A percentile compares a stretch with the other conserved stretches of the same genome.
Evolutionary conservation across 2,329 filamentous ascomycete genomes (phyloP).

Genomic region (Bipolaris sorokiniana): DNA sequence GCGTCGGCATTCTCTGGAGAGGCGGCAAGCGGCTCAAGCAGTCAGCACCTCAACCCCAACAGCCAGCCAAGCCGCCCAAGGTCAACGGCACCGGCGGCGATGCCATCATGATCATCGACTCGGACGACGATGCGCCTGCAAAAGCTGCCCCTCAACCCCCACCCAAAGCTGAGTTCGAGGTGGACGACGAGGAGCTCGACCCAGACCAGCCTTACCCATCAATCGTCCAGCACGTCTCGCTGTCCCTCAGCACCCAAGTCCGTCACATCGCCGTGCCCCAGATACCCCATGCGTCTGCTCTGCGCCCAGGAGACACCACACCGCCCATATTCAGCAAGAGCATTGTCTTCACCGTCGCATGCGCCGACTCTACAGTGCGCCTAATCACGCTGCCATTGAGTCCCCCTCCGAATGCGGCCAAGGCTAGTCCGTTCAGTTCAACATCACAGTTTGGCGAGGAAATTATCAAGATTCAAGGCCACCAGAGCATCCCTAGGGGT

Average conservation of each 20-base stretch:
- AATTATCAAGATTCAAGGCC: conserved; percentile 56
- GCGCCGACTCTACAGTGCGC: conserved; percentile 62
- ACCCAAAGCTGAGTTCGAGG: conserved; percentile 55
- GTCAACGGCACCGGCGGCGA: conserved; percentile 53
- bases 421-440: conserved; percentile 29
- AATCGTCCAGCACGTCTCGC: conserved; percentile 61
- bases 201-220: conserved; percentile 60
- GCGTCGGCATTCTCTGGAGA: conserved; percentile 65
- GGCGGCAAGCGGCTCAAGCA: conserved; percentile 60
- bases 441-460: conserved; percentile 52
- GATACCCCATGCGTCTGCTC: conserved; percentile 40
- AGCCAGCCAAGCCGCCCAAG: conserved; percentile 43
- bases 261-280: conserved; percentile 60
- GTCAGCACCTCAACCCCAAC: conserved; percentile 30
- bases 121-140: conserved; percentile 59
- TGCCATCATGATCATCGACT: conserved; percentile 62
- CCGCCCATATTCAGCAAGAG: conserved; percentile 57
- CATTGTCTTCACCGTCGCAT: conserved; percentile 62
- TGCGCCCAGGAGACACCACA: conserved; percentile 45
- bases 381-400: conserved; percentile 61
- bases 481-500: conserved; percentile 59
- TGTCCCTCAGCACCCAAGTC: conserved; percentile 61
- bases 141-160: conserved; percentile 24
- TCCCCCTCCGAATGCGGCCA: conserved; percentile 55
- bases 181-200: conserved; percentile 65